Evolutionary conservation across 192 early-diverging fungal species (phyloP).

Genomic region (Phlyctochytrium bullatum): DNA sequence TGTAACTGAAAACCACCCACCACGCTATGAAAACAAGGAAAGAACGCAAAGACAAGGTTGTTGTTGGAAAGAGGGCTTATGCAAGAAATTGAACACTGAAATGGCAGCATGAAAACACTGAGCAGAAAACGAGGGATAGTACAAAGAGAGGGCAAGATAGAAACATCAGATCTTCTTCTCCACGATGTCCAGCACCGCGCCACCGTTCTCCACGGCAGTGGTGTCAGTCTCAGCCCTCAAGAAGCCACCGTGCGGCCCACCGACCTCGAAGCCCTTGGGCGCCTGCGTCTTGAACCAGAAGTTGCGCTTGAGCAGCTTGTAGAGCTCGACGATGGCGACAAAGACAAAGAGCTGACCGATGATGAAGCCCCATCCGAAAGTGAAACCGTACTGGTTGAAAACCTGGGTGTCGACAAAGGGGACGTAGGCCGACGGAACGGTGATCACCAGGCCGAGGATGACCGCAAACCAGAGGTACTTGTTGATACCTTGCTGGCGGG

Average conservation of each 20-base stretch:
- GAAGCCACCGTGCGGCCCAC: not conserved
- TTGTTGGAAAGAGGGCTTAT: too few relatives aligned
- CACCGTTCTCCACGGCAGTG: too few relatives aligned
- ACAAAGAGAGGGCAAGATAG: too few relatives aligned
- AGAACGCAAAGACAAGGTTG: too few relatives aligned
- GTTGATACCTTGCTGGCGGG: slow-evolving; percentile 28
- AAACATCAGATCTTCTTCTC: too few relatives aligned
- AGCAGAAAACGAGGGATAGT: too few relatives aligned
- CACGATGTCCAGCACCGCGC: too few relatives aligned
- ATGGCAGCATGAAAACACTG: too few relatives aligned
- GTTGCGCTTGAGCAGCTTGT: slow-evolving; percentile 41
- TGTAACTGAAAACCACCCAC: too few relatives aligned
- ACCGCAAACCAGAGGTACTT: slow-evolving; percentile 49
- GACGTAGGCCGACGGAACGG: slow-evolving; percentile 62
- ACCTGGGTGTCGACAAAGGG: slow-evolving; percentile 55
- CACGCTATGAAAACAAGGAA: too few relatives aligned
- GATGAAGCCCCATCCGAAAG: slow-evolving; percentile 72
- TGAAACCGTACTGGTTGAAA: slow-evolving; percentile 22
- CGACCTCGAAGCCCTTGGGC: not conserved
- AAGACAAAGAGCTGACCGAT: slow-evolving; percentile 57
- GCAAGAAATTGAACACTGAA: too few relatives aligned
- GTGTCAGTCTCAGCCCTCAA: not conserved
- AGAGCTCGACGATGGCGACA: slow-evolving; percentile 62
- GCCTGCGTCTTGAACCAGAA: not conserved
- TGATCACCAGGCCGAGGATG: slow-evolving; percentile 48